Conservation (phyloP, 2,329 filamentous ascomycete genomes). For the Arthrobotrys entomopaga region DNA sequence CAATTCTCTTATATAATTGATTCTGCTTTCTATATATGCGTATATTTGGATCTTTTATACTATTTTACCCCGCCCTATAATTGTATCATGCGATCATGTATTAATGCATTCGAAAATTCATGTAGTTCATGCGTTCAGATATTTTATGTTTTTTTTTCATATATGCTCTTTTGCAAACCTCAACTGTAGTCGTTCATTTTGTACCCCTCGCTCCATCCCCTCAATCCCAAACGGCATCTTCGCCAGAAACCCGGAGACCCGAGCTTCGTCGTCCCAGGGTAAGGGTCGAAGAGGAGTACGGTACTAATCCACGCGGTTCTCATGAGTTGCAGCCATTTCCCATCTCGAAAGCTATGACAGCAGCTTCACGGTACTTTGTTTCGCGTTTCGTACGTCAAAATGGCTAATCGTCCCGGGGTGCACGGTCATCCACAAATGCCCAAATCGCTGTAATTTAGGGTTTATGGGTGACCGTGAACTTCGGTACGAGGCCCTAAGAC, state of each 20-base stretch:
- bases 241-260: constrained; percentile 7
- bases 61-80: not conserved
- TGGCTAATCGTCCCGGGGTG: too few relatives aligned
- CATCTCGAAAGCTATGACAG: not conserved
- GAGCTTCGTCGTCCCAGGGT: not conserved
- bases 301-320: constrained; percentile 14
- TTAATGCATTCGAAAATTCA: not conserved
- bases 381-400: too few relatives aligned
- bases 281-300: constrained; percentile 1
- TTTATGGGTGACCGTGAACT: not conserved
- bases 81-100: not conserved
- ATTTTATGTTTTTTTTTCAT: too few relatives aligned
- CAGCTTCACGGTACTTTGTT: not conserved
- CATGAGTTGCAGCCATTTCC: constrained; percentile 6
- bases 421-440: not conserved
- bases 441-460: constrained; percentile 3
- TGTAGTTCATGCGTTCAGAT: too few relatives aligned
- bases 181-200: not conserved
- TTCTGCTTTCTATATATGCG: not conserved
- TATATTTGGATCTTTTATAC: not conserved
- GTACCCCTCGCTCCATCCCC: not conserved
- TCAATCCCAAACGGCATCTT: not conserved
- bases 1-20: too few relatives aligned
- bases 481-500: too few relatives aligned
- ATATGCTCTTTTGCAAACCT: not conserved